These are phyloP conservation scores for Juglanconis sp. DNA, from an alignment of 2,329 filamentous ascomycete genomes.

Conservation along the genomic window DNA sequence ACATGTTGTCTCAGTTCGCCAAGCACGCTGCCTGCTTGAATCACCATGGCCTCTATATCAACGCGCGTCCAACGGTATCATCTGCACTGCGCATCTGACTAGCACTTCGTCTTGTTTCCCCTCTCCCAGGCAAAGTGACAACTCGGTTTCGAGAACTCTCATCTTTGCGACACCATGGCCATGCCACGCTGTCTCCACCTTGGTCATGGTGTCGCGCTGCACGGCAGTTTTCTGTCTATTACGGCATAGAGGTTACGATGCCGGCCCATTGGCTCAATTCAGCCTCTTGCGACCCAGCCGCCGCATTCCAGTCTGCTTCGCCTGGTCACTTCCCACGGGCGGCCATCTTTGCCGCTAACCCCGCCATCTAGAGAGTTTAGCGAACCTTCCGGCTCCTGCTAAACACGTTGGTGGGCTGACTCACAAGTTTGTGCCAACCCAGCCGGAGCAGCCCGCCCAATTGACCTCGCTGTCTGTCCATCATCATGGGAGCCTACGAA, in stretches of 20 bases:
- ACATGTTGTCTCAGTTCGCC: neutral
- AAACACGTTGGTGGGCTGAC: too few relatives aligned
- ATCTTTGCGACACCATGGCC: neutral
- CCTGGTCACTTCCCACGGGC: neutral
- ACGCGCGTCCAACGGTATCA: neutral
- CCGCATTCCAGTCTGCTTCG: neutral
- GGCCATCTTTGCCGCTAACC: too few relatives aligned
- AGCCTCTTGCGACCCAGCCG: neutral
- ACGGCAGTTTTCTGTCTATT: neutral
- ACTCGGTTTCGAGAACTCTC: neutral
- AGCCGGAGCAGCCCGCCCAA: too few relatives aligned
- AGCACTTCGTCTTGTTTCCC: neutral
- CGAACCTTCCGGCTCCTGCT: too few relatives aligned
- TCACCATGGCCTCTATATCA: neutral
- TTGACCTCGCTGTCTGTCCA: too few relatives aligned
- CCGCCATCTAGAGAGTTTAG: too few relatives aligned
- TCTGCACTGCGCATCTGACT: conserved; percentile 5
- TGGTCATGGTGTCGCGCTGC: neutral
- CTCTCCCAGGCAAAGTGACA: neutral
- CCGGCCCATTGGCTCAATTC: neutral
- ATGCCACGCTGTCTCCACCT: neutral
- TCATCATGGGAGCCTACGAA: neutral
- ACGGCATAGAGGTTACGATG: neutral
- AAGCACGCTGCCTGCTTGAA: neutral
- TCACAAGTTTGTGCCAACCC: too few relatives aligned